Evolutionary conservation across 2,329 filamentous ascomycete genomes (phyloP), one percentile per base, ranked within the genome.

Genomic region (Rutstroemia sp.): DNA sequence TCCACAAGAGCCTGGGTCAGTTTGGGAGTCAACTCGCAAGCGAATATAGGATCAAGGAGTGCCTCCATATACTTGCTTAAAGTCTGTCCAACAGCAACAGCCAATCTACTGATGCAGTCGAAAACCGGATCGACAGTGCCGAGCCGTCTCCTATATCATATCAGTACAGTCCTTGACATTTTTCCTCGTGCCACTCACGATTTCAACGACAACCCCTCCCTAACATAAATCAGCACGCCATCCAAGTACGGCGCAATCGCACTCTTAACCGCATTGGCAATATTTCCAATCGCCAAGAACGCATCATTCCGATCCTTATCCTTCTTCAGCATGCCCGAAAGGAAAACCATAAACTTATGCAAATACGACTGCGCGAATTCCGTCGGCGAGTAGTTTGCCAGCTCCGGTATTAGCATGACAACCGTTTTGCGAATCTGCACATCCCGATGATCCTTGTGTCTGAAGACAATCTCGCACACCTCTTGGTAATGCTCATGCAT

Each of bases 31-130:
- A 99, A 78, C 49, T 95, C 94, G 69, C 94, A 99, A 16, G 90
- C 92, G 72, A 99, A 99, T 58, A 99, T 96, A 10, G 95, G 92
- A 64, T 96, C 92, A 9, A 99, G 80, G 27, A 99, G 76, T 12
- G 92, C 89, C 69, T 96, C 92, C 84, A 99, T 96, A 69, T 97
- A 96, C 73, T 97, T 99, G 78, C 90, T 97, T 53, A 99, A 78
- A 0, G 92, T 94, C 73, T 99, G 94, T 1, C 94, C 94, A 30
- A 97, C 94, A 3, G 94, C 94, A 47, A 95, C 87, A 0, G 94
- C 91, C 52, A 99, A 81, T 75, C 95, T 92, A 71, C 95, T 99
- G 70, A 99, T 95, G 72, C 94, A 99, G 72, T 96, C 89, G 66
- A 97, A 97, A 59, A 97, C 92, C 0, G 92, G 91, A 61, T 86